Base-by-base conservation (phyloP, 495 filamentous ascomycete species). In the Podospora didyma region DNA sequence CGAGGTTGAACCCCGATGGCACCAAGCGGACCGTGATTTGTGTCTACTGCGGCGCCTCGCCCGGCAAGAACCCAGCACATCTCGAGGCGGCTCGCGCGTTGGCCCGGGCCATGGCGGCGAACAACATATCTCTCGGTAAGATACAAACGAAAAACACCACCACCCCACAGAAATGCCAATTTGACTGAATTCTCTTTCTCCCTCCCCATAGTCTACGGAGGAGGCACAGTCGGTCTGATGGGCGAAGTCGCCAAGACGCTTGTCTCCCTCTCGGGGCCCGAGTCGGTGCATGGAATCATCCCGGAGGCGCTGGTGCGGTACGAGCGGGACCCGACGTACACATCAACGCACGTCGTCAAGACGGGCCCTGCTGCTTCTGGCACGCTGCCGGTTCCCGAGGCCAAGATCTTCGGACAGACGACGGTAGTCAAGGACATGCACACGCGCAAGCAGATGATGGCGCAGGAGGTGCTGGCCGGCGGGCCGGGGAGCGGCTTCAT, bases 351-450 rank as follows among this genome's bases (percentile, higher is more conserved):
- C 11, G 62, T n/a, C n/a, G n/a, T 57, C 46, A 63, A 65, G 56
- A 58, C 63, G 45, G 64, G 68, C 10, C n/a, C n/a, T n/a, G n/a
- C n/a, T n/a, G n/a, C n/a, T n/a, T n/a, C n/a, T n/a, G 58, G 69
- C 11, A 26, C 21, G 20, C 47, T 67, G 16, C 47, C 58, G 14
- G 71, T 84, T 2, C 86, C 92, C 10, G 80, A 86, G 41, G 84
- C 89, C 66, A 72, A 75, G 0, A 77, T 88, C 10, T 98, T 84
- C 66, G 94, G 95, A 0, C 73, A 79, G 1, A 97, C 89, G 7
- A 97, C 91, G 0, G 84, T 96, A 16, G 94, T 97, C 21, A 76
- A 82, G 58, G 90, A 96, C 64, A 98, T 98, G 94, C 94, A 98
- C 69, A 90, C 89, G 49, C 84, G 94, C 48, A 98, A 98, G 75